Conservation (phyloP, 2,329 filamentous ascomycete genomes). For the Paecilomyces variotii region DNA sequence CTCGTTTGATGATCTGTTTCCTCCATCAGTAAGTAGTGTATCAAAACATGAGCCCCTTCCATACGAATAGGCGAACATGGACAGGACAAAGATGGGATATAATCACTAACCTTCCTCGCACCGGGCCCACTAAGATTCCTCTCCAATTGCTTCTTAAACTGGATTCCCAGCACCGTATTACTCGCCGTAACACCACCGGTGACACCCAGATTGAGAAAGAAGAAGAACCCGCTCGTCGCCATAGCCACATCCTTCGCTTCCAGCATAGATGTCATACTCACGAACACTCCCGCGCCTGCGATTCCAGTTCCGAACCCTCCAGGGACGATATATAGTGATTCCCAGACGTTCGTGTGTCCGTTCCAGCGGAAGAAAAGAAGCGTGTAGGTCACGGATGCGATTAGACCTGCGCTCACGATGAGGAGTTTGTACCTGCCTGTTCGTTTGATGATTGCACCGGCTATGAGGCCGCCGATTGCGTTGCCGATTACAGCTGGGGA, state of each 20-base stretch:
- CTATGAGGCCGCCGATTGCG: conserved; percentile 52
- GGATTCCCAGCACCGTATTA: conserved; percentile 29
- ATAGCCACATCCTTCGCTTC: conserved; percentile 41
- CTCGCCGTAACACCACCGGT: conserved; percentile 32
- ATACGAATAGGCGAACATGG: no score
- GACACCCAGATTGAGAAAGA: conserved; percentile 37
- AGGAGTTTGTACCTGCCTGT: conserved; percentile 55
- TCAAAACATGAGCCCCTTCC: no score
- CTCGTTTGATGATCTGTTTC: conserved; percentile 34
- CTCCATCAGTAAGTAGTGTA: no score
- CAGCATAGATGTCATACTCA: conserved; percentile 42
- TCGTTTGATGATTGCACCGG: conserved; percentile 49
- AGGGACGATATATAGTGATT: conserved; percentile 54
- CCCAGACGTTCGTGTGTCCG: conserved; percentile 47
- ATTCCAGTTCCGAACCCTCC: conserved; percentile 47
- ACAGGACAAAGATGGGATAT: no score
- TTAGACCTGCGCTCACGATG: conserved; percentile 43
- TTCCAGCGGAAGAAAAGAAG: conserved; percentile 52
- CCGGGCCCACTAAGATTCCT: conserved; percentile 21
- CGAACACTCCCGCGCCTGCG: conserved; percentile 39
- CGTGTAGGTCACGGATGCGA: conserved; percentile 44
- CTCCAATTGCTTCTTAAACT: conserved; percentile 25
- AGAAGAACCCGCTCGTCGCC: conserved; percentile 41
- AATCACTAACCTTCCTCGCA: conserved; percentile 13
- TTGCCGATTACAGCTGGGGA: conserved; percentile 63